phyloP scores from a whole-genome alignment of 306 rosid genomes.

The Lathyrus sativus region DNA sequence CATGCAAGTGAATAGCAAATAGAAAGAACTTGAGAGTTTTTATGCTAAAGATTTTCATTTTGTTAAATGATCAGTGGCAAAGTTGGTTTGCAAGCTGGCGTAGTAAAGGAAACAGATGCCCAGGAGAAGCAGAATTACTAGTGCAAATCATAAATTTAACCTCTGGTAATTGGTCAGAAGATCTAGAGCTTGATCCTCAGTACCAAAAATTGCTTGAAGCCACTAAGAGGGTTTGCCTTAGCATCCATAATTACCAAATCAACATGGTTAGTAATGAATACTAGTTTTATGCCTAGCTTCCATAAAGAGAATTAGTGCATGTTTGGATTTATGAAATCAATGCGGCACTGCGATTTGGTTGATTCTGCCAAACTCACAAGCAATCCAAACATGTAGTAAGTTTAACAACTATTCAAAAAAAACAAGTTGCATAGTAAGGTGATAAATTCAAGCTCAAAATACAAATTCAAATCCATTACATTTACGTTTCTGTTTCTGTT shows the following conservation, averaged over 20 bases:
- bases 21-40: neutral
- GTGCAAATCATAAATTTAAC: conserved; percentile 60
- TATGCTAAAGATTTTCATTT: neutral
- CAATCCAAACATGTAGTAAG: neutral
- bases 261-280: conserved; percentile 48
- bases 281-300: neutral
- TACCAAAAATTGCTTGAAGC: conserved; percentile 44
- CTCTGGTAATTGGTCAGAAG: conserved; percentile 53
- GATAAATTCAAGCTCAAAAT: conserved; percentile 1
- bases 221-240: conserved; percentile 59
- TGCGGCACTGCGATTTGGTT: neutral
- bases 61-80: conserved; percentile 60
- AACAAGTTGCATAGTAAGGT: neutral
- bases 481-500: conserved; percentile 3
- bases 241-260: conserved; percentile 48
- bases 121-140: conserved; percentile 63
- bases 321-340: neutral
- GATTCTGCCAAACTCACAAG: neutral
- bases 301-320: neutral
- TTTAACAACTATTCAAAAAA: neutral
- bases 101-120: conserved; percentile 47
- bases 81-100: conserved; percentile 70
- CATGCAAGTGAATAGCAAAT: conserved; percentile 6
- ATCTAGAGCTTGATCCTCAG: conserved; percentile 46
- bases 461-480: neutral